Percentiles rank a stretch among this genome's conserved stretches.
These are phyloP conservation scores for Periconia sp. DNA, from an alignment of 2,329 filamentous ascomycete genomes.

Conservation along the genomic window DNA sequence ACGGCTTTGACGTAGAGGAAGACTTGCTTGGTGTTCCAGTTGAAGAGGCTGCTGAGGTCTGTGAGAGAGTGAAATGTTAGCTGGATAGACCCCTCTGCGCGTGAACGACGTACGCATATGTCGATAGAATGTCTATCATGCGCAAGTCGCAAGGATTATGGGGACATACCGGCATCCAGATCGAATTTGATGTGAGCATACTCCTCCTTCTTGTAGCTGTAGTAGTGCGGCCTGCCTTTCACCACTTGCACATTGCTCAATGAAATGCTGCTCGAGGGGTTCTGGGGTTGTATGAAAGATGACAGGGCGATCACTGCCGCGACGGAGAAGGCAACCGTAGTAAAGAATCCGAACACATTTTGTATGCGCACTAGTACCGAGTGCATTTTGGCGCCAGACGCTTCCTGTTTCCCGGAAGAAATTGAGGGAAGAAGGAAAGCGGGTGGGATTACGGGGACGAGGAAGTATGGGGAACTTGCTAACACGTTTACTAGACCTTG, in stretches of 20 bases:
- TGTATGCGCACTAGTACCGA: constrained; percentile 82
- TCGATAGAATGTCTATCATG: neutral
- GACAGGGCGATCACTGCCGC: constrained; percentile 79
- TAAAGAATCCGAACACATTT: constrained; percentile 97
- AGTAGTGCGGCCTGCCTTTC: constrained; percentile 93
- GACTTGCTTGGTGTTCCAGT: constrained; percentile 98
- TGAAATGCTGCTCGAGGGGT: constrained; percentile 65
- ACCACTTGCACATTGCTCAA: constrained; percentile 83
- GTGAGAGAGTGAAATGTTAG: neutral
- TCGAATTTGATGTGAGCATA: constrained; percentile 95
- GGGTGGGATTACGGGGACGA: constrained; percentile 1
- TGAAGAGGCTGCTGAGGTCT: constrained; percentile 91
- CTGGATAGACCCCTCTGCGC: neutral
- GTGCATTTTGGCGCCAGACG: constrained; percentile 65
- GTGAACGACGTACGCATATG: neutral
- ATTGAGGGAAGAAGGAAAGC: constrained; percentile 2
- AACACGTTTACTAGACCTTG: constrained; percentile 35
- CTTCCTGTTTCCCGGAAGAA: neutral
- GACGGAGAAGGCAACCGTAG: constrained; percentile 83
- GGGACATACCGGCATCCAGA: constrained; percentile 68
- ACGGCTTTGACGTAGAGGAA: constrained; percentile 93
- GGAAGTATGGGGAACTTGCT: constrained; percentile 22
- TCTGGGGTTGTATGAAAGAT: constrained; percentile 70
- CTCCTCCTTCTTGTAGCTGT: constrained; percentile 88
- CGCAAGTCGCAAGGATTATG: neutral